A percentile compares a stretch with the other conserved stretches of the same genome.
These are phyloP conservation scores for Solanum pimpinellifolium DNA, from an alignment of 257 asterid species.

Conservation along the genomic window DNA sequence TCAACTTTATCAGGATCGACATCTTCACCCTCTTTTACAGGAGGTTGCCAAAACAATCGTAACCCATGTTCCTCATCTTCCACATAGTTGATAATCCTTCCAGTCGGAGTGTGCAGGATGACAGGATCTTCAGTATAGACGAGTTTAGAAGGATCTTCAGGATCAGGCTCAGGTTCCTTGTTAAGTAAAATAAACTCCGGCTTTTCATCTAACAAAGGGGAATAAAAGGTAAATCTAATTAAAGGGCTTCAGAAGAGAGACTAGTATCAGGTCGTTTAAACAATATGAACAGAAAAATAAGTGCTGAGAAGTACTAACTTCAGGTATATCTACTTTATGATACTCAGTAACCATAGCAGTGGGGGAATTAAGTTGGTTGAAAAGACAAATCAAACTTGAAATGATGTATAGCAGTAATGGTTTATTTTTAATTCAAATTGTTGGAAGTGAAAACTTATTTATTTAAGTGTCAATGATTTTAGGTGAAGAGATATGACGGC, in stretches of 20 bases:
- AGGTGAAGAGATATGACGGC: neutral
- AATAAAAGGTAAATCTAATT: neutral
- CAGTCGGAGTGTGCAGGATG: conserved; percentile 85
- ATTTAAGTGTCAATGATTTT: neutral
- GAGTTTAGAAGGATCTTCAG: conserved; percentile 70
- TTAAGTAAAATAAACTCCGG: conserved; percentile 75
- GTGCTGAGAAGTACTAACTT: neutral
- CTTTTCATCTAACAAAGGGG: conserved; percentile 36
- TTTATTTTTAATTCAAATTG: neutral
- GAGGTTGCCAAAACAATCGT: conserved; percentile 82
- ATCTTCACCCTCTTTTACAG: conserved; percentile 41
- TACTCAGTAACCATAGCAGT: neutral
- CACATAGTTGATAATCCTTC: conserved; percentile 68
- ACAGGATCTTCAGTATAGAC: conserved; percentile 67
- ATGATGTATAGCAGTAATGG: neutral
- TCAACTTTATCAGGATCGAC: conserved; percentile 44
- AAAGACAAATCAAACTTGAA: neutral
- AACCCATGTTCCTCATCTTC: conserved; percentile 90
- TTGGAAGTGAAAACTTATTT: neutral
- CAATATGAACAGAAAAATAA: neutral
- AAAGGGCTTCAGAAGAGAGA: neutral
- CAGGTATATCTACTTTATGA: neutral
- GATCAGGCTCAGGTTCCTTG: conserved; percentile 89
- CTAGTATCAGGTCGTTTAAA: neutral
- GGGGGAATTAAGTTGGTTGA: neutral